Evolutionary conservation across 192 early-diverging fungal genomes (phyloP).

Genomic region (Physocladia obscura): DNA sequence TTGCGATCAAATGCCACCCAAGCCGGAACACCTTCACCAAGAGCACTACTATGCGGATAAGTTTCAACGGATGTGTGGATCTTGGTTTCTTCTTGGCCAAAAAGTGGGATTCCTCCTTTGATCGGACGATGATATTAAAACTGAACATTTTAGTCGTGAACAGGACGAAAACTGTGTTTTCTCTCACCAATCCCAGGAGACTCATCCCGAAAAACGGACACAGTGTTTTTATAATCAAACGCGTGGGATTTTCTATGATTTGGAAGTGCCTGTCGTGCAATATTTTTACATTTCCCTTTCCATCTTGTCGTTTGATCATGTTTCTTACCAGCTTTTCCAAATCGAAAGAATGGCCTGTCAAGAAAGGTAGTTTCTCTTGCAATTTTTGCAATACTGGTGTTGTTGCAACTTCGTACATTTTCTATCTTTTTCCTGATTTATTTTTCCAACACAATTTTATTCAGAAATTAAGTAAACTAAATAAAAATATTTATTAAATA

Average conservation of each 20-base stretch:
- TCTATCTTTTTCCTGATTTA: too few relatives aligned
- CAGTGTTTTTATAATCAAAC: conserved; percentile 58
- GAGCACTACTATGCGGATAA: conserved; percentile 44
- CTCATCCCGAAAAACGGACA: conserved; percentile 48
- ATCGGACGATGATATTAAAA: background rate
- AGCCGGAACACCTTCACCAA: conserved; percentile 46
- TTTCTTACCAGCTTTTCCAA: conserved; percentile 41
- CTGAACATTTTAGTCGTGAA: conserved; percentile 4
- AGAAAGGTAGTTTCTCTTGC: conserved; percentile 49
- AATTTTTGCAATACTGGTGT: conserved; percentile 31
- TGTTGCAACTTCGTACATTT: background rate
- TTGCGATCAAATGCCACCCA: conserved; percentile 65
- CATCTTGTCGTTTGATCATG: too few relatives aligned
- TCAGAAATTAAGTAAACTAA: too few relatives aligned
- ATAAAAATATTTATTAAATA: too few relatives aligned
- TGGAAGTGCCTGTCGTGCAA: conserved; percentile 20
- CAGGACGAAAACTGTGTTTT: background rate
- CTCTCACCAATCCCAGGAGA: conserved; percentile 55
- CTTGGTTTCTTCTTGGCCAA: conserved; percentile 44
- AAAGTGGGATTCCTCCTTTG: conserved; percentile 46
- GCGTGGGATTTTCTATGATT: conserved; percentile 61
- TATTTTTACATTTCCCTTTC: background rate
- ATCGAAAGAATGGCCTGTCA: conserved; percentile 49
- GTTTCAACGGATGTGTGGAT: conserved; percentile 53
- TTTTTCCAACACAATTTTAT: too few relatives aligned